Base-by-base conservation (phyloP, 176 grass and related monocot species). In the Aechmea fasciata region DNA sequence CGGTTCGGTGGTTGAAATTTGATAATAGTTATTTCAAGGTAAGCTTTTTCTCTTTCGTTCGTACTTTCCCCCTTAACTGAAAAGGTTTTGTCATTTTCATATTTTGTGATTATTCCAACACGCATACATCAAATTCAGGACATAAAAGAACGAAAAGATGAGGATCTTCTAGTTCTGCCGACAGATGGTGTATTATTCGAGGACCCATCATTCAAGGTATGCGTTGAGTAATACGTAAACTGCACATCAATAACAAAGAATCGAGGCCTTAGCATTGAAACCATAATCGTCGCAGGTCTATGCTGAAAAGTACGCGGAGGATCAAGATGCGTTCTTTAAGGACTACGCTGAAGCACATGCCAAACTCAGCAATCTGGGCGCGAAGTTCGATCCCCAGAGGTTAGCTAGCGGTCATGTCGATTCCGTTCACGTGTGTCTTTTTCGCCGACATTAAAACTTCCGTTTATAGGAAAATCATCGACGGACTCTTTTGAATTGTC, bases 11-110 rank as follows among this genome's bases (percentile, higher is more conserved):
- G 90, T 80, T 99, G 63, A 90, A 84, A 68, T 94, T 99, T 71
- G 95, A 99, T 49, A 93, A 99, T 73, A 99, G 78, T 73, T 99
- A 93, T 69, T 99, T 93, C 82, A 99, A 74, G 75, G 95, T 94
- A 68, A 1, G 17, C n/a, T 64, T 41, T 12, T 17, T 47, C 22
- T 63, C 53, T 74, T 49, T 4, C 4, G 25, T 62, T 57, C 63
- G 77, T 57, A n/a, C 23, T 41, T 41, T 7, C 4, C 33, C 33
- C 33, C 33, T 41, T 41, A 41, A 41, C 4, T 57, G 50, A 65
- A 54, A 54, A 73, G 10, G 33, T 78, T 47, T 22, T 49, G 59
- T 75, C 47, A 73, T 71, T 13, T 54, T 76, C 12, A 17, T 33
- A 51, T 66, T 80, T 50, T 41, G 19, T 80, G 67, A 80, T 71